phyloP scores from a whole-genome alignment of 2,329 filamentous ascomycete genomes.

The Pyrenophora seminiperda region DNA sequence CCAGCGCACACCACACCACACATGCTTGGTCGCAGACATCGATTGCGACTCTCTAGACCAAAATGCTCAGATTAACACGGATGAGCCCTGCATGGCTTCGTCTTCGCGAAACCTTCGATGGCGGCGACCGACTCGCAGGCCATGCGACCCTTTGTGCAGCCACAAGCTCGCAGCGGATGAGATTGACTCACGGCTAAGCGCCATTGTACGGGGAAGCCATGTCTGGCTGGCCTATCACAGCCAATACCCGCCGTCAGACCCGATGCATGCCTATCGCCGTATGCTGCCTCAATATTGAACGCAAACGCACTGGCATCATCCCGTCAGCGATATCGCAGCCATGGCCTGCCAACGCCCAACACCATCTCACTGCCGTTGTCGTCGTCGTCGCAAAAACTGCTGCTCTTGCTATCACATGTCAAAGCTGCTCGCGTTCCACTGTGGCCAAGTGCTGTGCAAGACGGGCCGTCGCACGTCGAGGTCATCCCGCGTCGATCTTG shows the following conservation, averaged over 20 bases:
- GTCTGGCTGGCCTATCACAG: conserved; percentile 35
- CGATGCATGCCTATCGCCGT: conserved; percentile 30
- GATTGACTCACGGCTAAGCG: conserved; percentile 27
- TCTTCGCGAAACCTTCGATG: conserved; percentile 13
- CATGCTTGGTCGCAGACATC: too few species aligned
- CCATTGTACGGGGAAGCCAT: conserved; percentile 31
- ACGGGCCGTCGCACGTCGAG: conserved; percentile 40
- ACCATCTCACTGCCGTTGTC: conserved; percentile 7
- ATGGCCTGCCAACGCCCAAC: conserved; percentile 20
- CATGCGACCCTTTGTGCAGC: conserved; percentile 32
- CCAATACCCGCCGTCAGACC: conserved; percentile 20
- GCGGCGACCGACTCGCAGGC: conserved; percentile 15
- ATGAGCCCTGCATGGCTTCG: conserved; percentile 15
- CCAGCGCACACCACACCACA: too few species aligned
- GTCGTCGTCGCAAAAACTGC: neutral
- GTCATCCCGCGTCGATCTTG: conserved; percentile 33
- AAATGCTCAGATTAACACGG: too few species aligned
- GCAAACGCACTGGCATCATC: conserved; percentile 18
- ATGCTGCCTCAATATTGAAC: conserved; percentile 25
- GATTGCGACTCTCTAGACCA: neutral
- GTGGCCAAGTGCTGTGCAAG: conserved; percentile 31
- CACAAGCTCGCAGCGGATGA: conserved; percentile 17
- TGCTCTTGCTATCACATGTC: conserved; percentile 37
- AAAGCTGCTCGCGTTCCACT: conserved; percentile 30
- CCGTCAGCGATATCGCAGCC: conserved; percentile 16